Base-by-base conservation (phyloP, 2,329 filamentous ascomycete species). In the Phaeoacremonium minimum region DNA sequence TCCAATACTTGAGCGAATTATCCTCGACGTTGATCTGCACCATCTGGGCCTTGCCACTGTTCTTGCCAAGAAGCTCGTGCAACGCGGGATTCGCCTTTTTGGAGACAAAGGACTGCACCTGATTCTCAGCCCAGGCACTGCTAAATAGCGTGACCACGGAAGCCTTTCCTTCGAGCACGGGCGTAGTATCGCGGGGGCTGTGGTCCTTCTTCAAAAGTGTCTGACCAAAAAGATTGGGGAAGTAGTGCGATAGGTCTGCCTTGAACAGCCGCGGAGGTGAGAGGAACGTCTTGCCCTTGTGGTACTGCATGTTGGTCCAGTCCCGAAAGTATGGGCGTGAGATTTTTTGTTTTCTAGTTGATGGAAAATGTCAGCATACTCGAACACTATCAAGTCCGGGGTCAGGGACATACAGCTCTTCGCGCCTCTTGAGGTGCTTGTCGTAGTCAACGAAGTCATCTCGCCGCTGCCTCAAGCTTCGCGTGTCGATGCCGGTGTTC, bases 271-370 rank as follows among this genome's bases (percentile, higher is more conserved):
- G 74, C 4, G 85, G 79, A 26, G 91, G 91, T 15, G 88, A 82
- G 35, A 91, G 69, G 65, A 96, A 98, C 16, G 88, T 88, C 64
- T 98, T 98, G 53, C 93, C 93, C 51, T 89, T 80, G 64, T 93
- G 83, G 47, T 83, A 75, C 35, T 73, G 72, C 61, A 96, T 77
- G 63, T 94, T 93, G 41, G 78, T 79, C 85, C 89, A 96, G 71
- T 98, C 91, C 59, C 89, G 85, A 67, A 95, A 98, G 64, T 98
- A 98, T 3, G 91, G 90, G 40, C 87, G 86, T 15, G 83, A 71
- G 54, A 94, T 83, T 58, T 88, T 80, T 47, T 77, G 74, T 30
- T 86, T 86, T 36, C 83, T 87, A 15, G 11, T 13, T 7, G 16
- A 12, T 30, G 38, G 33, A 18, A 15, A 17, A 35, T 16, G 40